Base-by-base conservation (phyloP, 148 eudicot genomes). In the Nyssa sinensis region DNA sequence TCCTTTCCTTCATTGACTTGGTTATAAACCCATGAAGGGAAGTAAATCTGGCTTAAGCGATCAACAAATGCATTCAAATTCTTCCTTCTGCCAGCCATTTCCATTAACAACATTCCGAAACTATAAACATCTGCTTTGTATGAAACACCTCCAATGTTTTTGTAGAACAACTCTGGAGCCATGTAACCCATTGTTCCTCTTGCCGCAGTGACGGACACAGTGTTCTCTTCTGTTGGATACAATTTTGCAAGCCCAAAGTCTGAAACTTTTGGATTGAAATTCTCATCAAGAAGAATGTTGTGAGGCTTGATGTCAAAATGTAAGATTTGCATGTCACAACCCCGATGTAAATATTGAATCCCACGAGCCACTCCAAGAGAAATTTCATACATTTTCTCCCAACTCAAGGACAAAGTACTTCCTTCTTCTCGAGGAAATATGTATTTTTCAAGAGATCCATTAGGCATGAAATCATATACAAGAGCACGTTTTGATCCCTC, bases 231-330 rank as follows among this genome's bases (percentile, higher is more conserved):
- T 5, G 60, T 55, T 19, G 80, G 47, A 35, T 78, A 78, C 25
- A 78, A 62, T 63, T 71, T 63, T 33, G 80, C 80, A 28, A 77
- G 80, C 30, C 80, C 80, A 62, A 77, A 77, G 33, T 77, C 80
- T 3, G 80, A 77, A 39, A 77, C 58, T 58, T 55, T 77, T 12
- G 80, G 80, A 28, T 64, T 64, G 28, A 77, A 71, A 16, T 55
- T 64, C 37, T 77, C 53, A 27, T 76, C 79, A 0, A 76, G 69
- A 57, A 76, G 65, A 31, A 76, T 69, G 33, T 76, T 76, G 62
- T 77, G 80, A 64, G 80, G 80, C 70, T 78, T 78, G 73, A 78
- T 78, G 16, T 78, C 81, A 32, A 78, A 76, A 69, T 76, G 79
- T 41, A 76, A 21, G 23, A 78, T 78, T 49, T 78, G 81, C 81